phyloP scores from a whole-genome alignment of 352 stramenopile species.

The Peronospora farinosa region DNA sequence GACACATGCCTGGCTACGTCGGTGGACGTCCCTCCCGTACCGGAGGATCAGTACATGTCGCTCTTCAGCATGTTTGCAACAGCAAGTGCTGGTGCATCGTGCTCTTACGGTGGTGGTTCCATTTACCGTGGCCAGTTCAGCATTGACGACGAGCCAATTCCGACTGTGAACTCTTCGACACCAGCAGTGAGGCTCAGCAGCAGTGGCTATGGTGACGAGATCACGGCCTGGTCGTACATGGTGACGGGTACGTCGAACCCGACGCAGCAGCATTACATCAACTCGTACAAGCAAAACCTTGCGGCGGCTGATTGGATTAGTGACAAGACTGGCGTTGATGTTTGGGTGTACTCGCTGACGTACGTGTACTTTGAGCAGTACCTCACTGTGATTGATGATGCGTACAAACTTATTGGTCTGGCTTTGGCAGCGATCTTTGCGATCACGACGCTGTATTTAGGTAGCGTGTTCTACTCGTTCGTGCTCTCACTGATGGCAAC shows the following conservation, averaged over 20 bases:
- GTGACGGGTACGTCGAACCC: slow-evolving; percentile 46
- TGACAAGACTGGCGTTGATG: slow-evolving; percentile 46
- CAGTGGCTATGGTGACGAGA: slow-evolving; percentile 37
- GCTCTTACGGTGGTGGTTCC: slow-evolving; percentile 61
- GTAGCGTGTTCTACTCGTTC: slow-evolving; percentile 39
- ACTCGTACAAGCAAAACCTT: slow-evolving; percentile 54
- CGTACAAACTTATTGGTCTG: slow-evolving; percentile 46
- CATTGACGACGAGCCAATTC: slow-evolving; percentile 48
- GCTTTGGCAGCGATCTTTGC: slow-evolving; percentile 45
- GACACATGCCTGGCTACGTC: slow-evolving; percentile 36
- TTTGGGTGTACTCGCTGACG: slow-evolving; percentile 54
- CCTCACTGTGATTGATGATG: slow-evolving; percentile 46
- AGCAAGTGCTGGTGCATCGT: slow-evolving; percentile 50
- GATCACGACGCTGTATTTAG: slow-evolving; percentile 46
- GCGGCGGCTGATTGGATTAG: slow-evolving; percentile 47
- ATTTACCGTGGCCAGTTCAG: slow-evolving; percentile 62
- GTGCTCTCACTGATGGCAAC: slow-evolving; percentile 37
- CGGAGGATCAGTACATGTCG: slow-evolving; percentile 52
- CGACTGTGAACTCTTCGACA: slow-evolving; percentile 37
- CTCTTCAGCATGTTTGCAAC: slow-evolving; percentile 71
- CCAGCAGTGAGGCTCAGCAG: slow-evolving; percentile 46
- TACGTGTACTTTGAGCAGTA: slow-evolving; percentile 71
- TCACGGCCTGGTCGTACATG: slow-evolving; percentile 69
- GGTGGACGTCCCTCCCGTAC: slow-evolving; percentile 37
- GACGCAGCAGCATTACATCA: slow-evolving; percentile 51